Base-by-base conservation (phyloP, 352 stramenopile species). In the Globisporangium mamillatum region DNA sequence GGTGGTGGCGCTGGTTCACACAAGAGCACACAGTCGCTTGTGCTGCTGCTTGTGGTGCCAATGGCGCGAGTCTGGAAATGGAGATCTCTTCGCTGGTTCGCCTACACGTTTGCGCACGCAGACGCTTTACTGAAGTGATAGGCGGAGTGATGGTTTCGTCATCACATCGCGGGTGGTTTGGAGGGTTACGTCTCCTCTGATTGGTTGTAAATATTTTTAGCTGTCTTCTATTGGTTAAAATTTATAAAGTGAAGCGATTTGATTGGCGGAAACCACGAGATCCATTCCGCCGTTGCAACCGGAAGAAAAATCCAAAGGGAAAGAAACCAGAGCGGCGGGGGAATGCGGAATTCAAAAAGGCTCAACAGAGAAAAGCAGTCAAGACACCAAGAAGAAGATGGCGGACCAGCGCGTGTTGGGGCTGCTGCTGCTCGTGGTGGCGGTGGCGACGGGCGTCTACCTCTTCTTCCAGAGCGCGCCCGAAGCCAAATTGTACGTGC, bases 391-490 rank as follows among this genome's bases (percentile, higher is more conserved):
- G 18, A 52, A 1, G 2, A 53, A 27, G n/a, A 68, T 63, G 56
- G 57, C 57, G 46, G 69, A 65, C 25, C 69, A 75, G 56, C 79
- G 86, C 34, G 75, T 74, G 44, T 55, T 63, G 32, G 64, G 84
- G 52, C 76, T 93, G 24, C 64, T 80, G 36, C 59, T 85, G 20
- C 75, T 93, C 54, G 78, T 79, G 27, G 66, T 66, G 0, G 70
- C 63, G 18, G 85, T 71, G 20, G 64, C 74, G 14, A 73, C 64
- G 22, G 78, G 79, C 59, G 71, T 92, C 55, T 92, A 90, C 68
- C 55, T 81, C 25, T 91, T 94, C 75, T 92, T 94, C 74, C 73
- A 79, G 57, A 83, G 70, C 16, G 86, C 84, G 9, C 86, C 86
- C 2, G 75, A 92, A 57, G 76, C 84, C 2, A 60, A 75, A 9